These are phyloP conservation scores for Symbiotaphrina buchneri DNA, from an alignment of 495 filamentous ascomycete species.

Conservation along the genomic window DNA sequence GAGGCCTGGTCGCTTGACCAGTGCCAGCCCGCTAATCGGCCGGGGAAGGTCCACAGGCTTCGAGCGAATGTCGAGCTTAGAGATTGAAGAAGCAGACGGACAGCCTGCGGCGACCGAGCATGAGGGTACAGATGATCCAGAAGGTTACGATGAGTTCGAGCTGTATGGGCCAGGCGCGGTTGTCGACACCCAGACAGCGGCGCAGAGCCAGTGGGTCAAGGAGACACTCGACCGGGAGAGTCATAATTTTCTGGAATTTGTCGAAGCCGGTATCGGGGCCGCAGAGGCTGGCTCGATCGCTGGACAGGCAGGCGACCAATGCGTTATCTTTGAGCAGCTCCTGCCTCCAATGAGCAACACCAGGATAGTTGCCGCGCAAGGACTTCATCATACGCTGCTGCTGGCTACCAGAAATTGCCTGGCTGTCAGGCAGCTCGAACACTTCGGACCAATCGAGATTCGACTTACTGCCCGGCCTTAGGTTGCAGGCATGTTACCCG, in stretches of 20 bases:
- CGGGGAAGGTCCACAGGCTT: slow-evolving; percentile 21
- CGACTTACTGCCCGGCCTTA: slow-evolving; percentile 6
- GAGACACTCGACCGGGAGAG: slow-evolving; percentile 32
- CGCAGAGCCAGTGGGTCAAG: slow-evolving; percentile 17
- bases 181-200: slow-evolving; percentile 23
- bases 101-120: slow-evolving; percentile 16
- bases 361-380: slow-evolving; percentile 42
- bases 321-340: slow-evolving; percentile 34
- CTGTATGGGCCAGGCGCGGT: slow-evolving; percentile 19
- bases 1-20: slow-evolving; percentile 25
- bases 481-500: too few relatives aligned
- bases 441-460: slow-evolving; percentile 16
- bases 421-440: slow-evolving; percentile 26
- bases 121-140: slow-evolving; percentile 13
- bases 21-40: slow-evolving; percentile 35
- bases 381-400: slow-evolving; percentile 45
- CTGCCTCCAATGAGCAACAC: slow-evolving; percentile 29
- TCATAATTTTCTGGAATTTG: slow-evolving; percentile 35
- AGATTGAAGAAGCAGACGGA: slow-evolving; percentile 7
- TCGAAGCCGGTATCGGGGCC: slow-evolving; percentile 15
- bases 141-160: slow-evolving; percentile 12
- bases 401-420: slow-evolving; percentile 42
- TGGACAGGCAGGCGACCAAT: slow-evolving; percentile 14
- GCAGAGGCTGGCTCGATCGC: slow-evolving; percentile 11
- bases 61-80: slow-evolving; percentile 14